Evolutionary conservation across 257 asterid species (phyloP).

Genomic region (Petrea volubilis): DNA sequence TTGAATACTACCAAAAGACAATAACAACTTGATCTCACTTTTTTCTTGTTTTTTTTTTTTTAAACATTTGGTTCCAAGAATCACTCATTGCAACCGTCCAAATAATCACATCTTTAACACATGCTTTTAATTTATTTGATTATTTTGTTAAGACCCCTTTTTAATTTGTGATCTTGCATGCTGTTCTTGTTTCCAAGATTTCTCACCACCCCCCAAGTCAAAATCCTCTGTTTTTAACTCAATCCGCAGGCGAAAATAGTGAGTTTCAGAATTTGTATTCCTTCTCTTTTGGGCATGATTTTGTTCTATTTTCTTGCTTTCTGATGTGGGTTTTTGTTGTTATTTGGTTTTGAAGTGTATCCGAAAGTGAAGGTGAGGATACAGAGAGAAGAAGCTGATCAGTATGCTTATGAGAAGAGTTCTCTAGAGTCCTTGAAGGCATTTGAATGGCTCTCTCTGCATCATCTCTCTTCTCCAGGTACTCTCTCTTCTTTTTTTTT

Average conservation of each 20-base stretch:
- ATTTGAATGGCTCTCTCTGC: slow-evolving; percentile 57
- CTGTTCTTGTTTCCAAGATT: slow-evolving; percentile 7
- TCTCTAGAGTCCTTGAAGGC: slow-evolving; percentile 73
- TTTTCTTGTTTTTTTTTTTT: neutral
- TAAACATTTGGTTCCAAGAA: slow-evolving; percentile 16
- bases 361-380: slow-evolving; percentile 87
- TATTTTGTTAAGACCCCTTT: neutral
- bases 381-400: slow-evolving; percentile 68
- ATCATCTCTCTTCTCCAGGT: slow-evolving; percentile 65
- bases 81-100: slow-evolving; percentile 22
- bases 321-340: slow-evolving; percentile 32
- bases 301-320: slow-evolving; percentile 10
- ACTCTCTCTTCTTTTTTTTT: neutral
- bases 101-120: slow-evolving; percentile 26
- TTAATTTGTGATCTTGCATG: neutral
- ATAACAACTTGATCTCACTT: neutral
- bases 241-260: slow-evolving; percentile 28
- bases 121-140: neutral
- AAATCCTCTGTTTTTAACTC: slow-evolving; percentile 17
- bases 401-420: slow-evolving; percentile 58
- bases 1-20: slow-evolving; percentile 23
- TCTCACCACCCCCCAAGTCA: neutral
- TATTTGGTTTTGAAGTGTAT: slow-evolving; percentile 50
- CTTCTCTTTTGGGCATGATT: slow-evolving; percentile 1
- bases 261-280: slow-evolving; percentile 3